A percentile compares a stretch with the other conserved stretches of the same genome.
Evolutionary conservation across 352 stramenopile species (phyloP).

Genomic region (Phytophthora brassicae): DNA sequence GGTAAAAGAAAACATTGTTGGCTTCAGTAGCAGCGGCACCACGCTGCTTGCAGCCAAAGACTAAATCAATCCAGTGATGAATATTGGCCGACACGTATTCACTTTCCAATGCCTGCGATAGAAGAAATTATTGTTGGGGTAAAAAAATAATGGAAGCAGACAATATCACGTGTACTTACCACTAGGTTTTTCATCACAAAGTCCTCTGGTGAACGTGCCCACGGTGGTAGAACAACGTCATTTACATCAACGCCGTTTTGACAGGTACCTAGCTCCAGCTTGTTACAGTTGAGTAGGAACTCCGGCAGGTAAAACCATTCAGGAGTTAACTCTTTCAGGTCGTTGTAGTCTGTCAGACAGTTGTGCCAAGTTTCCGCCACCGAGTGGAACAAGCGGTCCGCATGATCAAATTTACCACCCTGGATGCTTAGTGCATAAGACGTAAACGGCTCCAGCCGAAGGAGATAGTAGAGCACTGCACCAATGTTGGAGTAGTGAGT

Average conservation of each 20-base stretch:
- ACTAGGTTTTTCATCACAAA: conserved; percentile 87
- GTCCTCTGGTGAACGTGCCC: conserved; percentile 78
- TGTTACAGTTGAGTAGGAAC: conserved; percentile 90
- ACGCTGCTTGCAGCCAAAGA: conserved; percentile 79
- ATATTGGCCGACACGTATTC: conserved; percentile 83
- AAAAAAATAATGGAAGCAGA: not conserved
- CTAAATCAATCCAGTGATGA: conserved; percentile 89
- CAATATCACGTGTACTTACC: conserved; percentile 35
- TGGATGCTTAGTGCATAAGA: conserved; percentile 94
- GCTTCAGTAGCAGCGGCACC: conserved; percentile 87
- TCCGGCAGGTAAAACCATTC: conserved; percentile 94
- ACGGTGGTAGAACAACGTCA: conserved; percentile 94
- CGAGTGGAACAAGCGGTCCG: conserved; percentile 93
- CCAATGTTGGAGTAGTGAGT: conserved; percentile 92
- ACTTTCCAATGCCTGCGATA: conserved; percentile 73
- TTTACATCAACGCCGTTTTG: conserved; percentile 87
- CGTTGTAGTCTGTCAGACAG: conserved; percentile 86
- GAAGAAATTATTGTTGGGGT: not conserved
- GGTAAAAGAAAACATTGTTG: conserved; percentile 98
- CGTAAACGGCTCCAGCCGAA: conserved; percentile 98
- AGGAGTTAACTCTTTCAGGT: conserved; percentile 93
- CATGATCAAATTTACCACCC: conserved; percentile 94
- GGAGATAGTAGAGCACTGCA: conserved; percentile 98
- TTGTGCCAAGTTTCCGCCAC: conserved; percentile 90
- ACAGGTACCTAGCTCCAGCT: conserved; percentile 71